Conservation (phyloP, 2,329 filamentous ascomycete genomes). For the Lachnum nothofagi region DNA sequence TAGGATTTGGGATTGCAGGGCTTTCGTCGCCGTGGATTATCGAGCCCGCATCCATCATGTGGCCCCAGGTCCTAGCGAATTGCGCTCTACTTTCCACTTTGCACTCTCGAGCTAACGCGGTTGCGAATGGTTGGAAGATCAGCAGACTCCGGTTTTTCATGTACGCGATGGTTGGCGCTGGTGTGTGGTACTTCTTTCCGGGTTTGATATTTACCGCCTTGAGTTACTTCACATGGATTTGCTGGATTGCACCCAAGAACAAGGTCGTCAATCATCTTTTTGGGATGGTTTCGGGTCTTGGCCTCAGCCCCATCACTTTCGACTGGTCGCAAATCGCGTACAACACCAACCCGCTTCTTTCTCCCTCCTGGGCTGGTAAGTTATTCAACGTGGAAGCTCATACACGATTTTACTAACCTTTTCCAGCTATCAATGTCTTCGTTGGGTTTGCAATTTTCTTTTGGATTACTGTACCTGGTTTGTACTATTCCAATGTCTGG, state of each 20-base stretch:
- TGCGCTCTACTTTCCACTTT: slow-evolving; percentile 34
- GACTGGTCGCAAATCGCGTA: slow-evolving; percentile 65
- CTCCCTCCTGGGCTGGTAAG: slow-evolving; percentile 55
- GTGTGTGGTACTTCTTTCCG: slow-evolving; percentile 50
- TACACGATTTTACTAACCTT: not conserved
- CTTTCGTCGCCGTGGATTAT: slow-evolving; percentile 54
- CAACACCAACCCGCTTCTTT: slow-evolving; percentile 38
- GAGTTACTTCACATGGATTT: slow-evolving; percentile 64
- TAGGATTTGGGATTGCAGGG: slow-evolving; percentile 59
- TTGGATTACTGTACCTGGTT: slow-evolving; percentile 49
- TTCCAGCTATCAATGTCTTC: slow-evolving; percentile 62
- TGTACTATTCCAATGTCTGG: slow-evolving; percentile 64
- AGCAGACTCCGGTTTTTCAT: slow-evolving; percentile 36
- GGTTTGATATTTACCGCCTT: slow-evolving; percentile 62
- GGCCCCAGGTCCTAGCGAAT: slow-evolving; percentile 19
- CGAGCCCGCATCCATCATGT: slow-evolving; percentile 35
- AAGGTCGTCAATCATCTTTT: slow-evolving; percentile 66
- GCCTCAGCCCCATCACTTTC: slow-evolving; percentile 65
- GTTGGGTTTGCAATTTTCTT: slow-evolving; percentile 63
- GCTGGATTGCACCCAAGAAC: slow-evolving; percentile 66
- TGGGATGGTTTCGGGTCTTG: slow-evolving; percentile 59
- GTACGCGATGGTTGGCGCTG: slow-evolving; percentile 37
- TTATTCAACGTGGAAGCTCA: not conserved
- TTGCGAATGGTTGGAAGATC: slow-evolving; percentile 52
- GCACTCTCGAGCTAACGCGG: slow-evolving; percentile 56